Base-by-base conservation (phyloP, 495 filamentous ascomycete genomes). In the Xylaria scruposa region DNA sequence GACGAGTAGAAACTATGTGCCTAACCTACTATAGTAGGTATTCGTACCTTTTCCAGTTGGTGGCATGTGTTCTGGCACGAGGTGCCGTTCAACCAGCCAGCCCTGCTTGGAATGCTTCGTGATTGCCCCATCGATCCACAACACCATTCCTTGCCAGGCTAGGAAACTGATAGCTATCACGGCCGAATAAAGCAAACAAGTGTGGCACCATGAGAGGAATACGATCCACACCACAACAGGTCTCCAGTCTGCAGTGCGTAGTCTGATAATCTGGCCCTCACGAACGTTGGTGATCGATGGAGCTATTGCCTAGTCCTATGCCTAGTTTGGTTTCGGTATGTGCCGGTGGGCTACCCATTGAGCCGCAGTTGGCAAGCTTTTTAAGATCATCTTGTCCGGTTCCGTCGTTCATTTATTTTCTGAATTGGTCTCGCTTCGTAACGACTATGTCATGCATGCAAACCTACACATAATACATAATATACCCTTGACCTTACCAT, bases 361-460 rank as follows among this genome's bases (percentile, higher is more conserved):
- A 65, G 62, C 61, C 61, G 40, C 40, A 49, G 62, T 66, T 66
- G 26, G 62, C 63, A 53, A 53, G 26, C 46, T 53, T 53, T 53
- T 67, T 63, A 67, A 53, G 44, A 51, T 17, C 21, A 12, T 49
- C 47, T 42, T 44, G 19, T 56, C 65, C 49, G 36, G 65, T 67
- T n/a, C 49, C 26, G 65, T 31, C 9, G n/a, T n/a, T 56, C 26
- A 4, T 60, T 53, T 42, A 24, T 53, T 49, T 44, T 47, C 40
- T 63, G 15, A 9, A 29, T 13, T 46, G 44, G 67, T 63, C 59
- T 49, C 24, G 51, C 24, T 24, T 36, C 19, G 56, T n/a, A 24
- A 53, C 59, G 46, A 63, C 33, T 29, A 58, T 64, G 47, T 64
- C 33, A 51, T 70, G 68, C 59, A 64, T 2, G 59, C n/a, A 56